phyloP scores from a whole-genome alignment of 2,329 filamentous ascomycete species.

The Neocucurbitaria cava region DNA sequence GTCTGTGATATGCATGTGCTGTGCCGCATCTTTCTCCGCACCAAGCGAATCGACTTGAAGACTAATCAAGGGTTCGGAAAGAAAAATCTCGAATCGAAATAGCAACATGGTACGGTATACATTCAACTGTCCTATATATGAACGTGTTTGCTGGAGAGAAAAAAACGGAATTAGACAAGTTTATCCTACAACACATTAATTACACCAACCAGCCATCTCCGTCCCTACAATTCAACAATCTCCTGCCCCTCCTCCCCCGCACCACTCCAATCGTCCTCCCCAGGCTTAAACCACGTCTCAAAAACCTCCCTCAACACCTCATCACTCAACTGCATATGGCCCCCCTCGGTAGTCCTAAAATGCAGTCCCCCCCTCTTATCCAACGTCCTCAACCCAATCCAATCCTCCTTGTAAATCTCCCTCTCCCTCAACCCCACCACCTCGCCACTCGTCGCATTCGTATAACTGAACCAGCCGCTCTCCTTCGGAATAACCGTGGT shows the following conservation, averaged over 20 bases:
- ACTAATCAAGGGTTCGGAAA: too few species aligned
- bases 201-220: not conserved
- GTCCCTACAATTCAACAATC: slow-evolving; percentile 33
- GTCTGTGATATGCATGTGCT: too few species aligned
- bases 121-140: too few species aligned
- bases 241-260: slow-evolving; percentile 23
- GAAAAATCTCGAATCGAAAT: too few species aligned
- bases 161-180: too few species aligned
- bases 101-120: too few species aligned
- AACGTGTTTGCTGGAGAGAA: too few species aligned
- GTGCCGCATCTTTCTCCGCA: too few species aligned
- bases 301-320: slow-evolving; percentile 72
- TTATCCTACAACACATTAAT: not conserved
- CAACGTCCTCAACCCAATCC: slow-evolving; percentile 82
- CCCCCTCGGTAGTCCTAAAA: slow-evolving; percentile 75
- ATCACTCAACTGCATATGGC: slow-evolving; percentile 82
- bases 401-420: slow-evolving; percentile 84
- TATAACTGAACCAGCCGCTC: slow-evolving; percentile 86
- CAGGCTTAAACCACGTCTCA: slow-evolving; percentile 67
- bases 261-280: slow-evolving; percentile 18
- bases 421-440: slow-evolving; percentile 73
- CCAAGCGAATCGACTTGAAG: too few species aligned
- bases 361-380: slow-evolving; percentile 80
- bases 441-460: slow-evolving; percentile 67
- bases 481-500: slow-evolving; percentile 87